Conservation (phyloP, 2,329 filamentous ascomycete genomes). For the Podosphaera xanthii region DNA sequence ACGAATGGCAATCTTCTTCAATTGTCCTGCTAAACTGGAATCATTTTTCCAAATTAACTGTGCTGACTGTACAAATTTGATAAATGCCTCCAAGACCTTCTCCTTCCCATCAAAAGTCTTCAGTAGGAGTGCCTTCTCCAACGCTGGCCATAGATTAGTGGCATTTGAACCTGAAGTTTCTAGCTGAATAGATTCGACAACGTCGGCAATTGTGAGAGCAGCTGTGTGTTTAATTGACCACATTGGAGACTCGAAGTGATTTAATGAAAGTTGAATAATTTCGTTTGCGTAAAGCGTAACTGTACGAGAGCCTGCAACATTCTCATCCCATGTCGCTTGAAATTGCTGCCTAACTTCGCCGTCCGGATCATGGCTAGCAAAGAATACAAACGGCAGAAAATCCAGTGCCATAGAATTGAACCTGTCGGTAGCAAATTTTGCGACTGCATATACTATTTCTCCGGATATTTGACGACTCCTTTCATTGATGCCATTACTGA, state of each 20-base stretch:
- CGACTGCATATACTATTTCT: constrained; percentile 62
- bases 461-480: constrained; percentile 50
- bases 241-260: constrained; percentile 52
- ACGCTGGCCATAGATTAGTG: constrained; percentile 51
- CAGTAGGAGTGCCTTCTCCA: constrained; percentile 60
- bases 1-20: constrained; percentile 60
- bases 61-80: constrained; percentile 48
- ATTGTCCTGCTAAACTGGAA: constrained; percentile 30
- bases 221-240: constrained; percentile 84
- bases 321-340: constrained; percentile 68
- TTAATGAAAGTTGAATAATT: constrained; percentile 45
- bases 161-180: constrained; percentile 37
- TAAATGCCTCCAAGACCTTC: constrained; percentile 55
- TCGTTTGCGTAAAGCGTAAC: constrained; percentile 69
- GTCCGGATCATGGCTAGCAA: constrained; percentile 68
- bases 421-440: constrained; percentile 71
- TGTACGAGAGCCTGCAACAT: constrained; percentile 64
- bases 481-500: constrained; percentile 54
- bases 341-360: constrained; percentile 63
- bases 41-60: constrained; percentile 33
- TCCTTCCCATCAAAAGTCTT: constrained; percentile 93
- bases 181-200: constrained; percentile 41
- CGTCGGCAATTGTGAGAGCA: constrained; percentile 56
- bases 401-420: constrained; percentile 56
- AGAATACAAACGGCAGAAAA: constrained; percentile 68